Conservation (phyloP, 352 stramenopile genomes). For the Phytophthora ohioensis region DNA sequence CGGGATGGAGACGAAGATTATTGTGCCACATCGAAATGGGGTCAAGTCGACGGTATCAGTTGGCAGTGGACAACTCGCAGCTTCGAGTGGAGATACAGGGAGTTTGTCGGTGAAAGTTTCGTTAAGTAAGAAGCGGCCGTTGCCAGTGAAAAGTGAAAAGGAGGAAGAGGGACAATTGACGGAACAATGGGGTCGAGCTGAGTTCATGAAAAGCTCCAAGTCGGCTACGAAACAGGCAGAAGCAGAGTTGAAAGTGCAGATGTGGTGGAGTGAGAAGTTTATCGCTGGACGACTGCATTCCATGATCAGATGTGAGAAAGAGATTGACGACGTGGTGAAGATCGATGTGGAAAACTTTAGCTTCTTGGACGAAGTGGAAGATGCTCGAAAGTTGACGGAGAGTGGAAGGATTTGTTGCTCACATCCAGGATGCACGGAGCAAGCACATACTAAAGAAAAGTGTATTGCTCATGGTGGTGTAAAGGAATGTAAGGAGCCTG, state of each 20-base stretch:
- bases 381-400: neutral
- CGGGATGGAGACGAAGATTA: slow-evolving; percentile 12
- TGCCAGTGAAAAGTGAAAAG: neutral
- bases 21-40: slow-evolving; percentile 2
- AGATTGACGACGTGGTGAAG: slow-evolving; percentile 8
- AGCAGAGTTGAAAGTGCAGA: slow-evolving; percentile 20
- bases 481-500: slow-evolving; percentile 15
- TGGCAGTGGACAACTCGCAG: slow-evolving; percentile 7
- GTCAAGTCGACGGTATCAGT: slow-evolving; percentile 1
- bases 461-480: slow-evolving; percentile 37
- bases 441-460: slow-evolving; percentile 32
- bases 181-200: slow-evolving; percentile 1
- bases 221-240: slow-evolving; percentile 23
- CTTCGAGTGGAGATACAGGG: slow-evolving; percentile 13
- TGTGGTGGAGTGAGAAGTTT: slow-evolving; percentile 20
- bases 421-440: slow-evolving; percentile 28
- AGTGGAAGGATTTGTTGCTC: slow-evolving; percentile 18
- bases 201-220: slow-evolving; percentile 26
- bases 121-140: slow-evolving; percentile 13
- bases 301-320: slow-evolving; percentile 25
- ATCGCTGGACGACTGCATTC: slow-evolving; percentile 26
- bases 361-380: slow-evolving; percentile 4
- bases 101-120: slow-evolving; percentile 22
- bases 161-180: neutral
- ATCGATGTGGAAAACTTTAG: neutral